phyloP scores from a whole-genome alignment of 2,329 filamentous ascomycete species.

The Atkinsonella hypoxylon region DNA sequence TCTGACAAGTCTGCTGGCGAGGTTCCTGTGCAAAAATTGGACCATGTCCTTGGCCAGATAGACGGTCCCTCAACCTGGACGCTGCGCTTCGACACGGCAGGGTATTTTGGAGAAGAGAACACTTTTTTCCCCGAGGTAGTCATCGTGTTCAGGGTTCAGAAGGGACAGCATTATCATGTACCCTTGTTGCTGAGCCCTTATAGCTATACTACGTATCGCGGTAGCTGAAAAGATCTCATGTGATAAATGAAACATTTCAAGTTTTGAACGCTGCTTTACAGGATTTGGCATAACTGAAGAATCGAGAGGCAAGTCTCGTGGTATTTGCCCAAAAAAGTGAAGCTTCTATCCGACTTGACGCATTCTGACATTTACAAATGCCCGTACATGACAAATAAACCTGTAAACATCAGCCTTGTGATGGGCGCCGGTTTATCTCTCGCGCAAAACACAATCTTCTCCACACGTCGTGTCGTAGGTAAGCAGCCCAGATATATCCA shows the following conservation, averaged over 20 bases:
- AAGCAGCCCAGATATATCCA: not conserved
- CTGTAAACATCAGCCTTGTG: too few species aligned
- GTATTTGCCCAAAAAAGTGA: too few species aligned
- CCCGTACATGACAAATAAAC: too few species aligned
- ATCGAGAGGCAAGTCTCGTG: too few species aligned
- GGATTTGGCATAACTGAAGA: too few species aligned
- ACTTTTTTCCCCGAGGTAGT: conserved; percentile 51
- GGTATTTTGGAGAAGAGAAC: conserved; percentile 54
- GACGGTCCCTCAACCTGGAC: conserved; percentile 46
- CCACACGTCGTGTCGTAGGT: not conserved
- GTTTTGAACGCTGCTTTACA: too few species aligned
- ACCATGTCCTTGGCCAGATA: conserved; percentile 38
- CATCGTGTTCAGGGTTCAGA: conserved; percentile 39
- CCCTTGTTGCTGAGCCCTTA: conserved; percentile 66
- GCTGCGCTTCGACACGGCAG: conserved; percentile 59
- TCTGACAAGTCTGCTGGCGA: conserved; percentile 38
- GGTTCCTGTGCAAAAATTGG: conserved; percentile 45
- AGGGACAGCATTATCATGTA: conserved; percentile 64
- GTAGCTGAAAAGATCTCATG: conserved; percentile 38
- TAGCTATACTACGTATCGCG: conserved; percentile 73
- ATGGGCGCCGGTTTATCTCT: too few species aligned
- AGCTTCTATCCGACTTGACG: too few species aligned
- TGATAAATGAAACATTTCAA: too few species aligned
- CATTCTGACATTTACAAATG: too few species aligned
- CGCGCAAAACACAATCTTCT: not conserved